Evolutionary conservation across 257 asterid species (phyloP).

Genomic region (Fraxinus pennsylvanica): DNA sequence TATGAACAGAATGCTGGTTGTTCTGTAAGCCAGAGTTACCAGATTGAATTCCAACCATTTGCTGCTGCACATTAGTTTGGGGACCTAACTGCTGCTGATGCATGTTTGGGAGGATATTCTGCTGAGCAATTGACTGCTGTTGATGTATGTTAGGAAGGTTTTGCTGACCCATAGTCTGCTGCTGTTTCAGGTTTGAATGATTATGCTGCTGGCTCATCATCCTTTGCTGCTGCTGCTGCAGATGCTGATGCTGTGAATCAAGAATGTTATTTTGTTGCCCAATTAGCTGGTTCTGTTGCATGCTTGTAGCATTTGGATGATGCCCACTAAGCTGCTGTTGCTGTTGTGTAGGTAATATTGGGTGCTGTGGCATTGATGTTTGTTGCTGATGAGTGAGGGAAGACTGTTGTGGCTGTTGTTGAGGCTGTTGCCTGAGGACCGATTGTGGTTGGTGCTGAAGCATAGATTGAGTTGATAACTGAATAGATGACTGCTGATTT

Average conservation of each 20-base stretch:
- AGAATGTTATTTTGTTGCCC: slow-evolving; percentile 68
- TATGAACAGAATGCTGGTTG: slow-evolving; percentile 69
- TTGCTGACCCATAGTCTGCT: slow-evolving; percentile 65
- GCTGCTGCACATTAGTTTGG: slow-evolving; percentile 72
- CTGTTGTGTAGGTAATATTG: slow-evolving; percentile 58
- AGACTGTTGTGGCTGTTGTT: slow-evolving; percentile 62
- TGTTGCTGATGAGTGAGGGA: slow-evolving; percentile 66
- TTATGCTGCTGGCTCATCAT: slow-evolving; percentile 75
- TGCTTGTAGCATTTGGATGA: slow-evolving; percentile 61
- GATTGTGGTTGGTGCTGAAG: slow-evolving; percentile 87
- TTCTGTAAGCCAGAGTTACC: slow-evolving; percentile 60
- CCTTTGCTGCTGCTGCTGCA: slow-evolving; percentile 64
- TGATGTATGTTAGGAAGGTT: slow-evolving; percentile 74
- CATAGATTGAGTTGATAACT: slow-evolving; percentile 69
- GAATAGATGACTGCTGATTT: slow-evolving; percentile 77
- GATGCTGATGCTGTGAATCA: slow-evolving; percentile 63
- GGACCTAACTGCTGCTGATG: slow-evolving; percentile 77
- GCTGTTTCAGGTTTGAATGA: slow-evolving; percentile 69
- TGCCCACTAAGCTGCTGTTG: slow-evolving; percentile 67
- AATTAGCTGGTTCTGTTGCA: slow-evolving; percentile 76
- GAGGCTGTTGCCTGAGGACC: slow-evolving; percentile 71
- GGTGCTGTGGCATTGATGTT: slow-evolving; percentile 58
- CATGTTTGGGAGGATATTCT: slow-evolving; percentile 62
- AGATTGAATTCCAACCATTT: slow-evolving; percentile 75
- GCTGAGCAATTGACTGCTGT: slow-evolving; percentile 72